A percentile compares a stretch with the other conserved stretches of the same genome.
Conservation (phyloP, 805 yeast species). For the Kodamaea hsintzibuensis region DNA sequence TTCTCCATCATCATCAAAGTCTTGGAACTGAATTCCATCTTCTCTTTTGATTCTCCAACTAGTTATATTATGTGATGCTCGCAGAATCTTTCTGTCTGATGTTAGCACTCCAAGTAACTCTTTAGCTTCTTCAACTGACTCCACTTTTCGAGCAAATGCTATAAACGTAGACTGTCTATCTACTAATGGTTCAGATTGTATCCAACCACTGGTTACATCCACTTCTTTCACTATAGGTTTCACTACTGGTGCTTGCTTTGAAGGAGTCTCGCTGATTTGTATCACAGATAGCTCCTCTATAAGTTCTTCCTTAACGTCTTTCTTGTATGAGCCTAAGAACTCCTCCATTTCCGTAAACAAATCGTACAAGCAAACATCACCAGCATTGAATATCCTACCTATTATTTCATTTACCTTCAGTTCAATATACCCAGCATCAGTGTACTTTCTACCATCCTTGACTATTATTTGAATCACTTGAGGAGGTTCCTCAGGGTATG, state of each 20-base stretch:
- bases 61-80: slow-evolving; percentile 78
- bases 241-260: not conserved
- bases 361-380: slow-evolving; percentile 79
- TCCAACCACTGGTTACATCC: slow-evolving; percentile 71
- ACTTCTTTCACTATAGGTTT: not conserved
- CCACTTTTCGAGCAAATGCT: slow-evolving; percentile 67
- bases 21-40: slow-evolving; percentile 64
- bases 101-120: slow-evolving; percentile 51
- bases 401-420: slow-evolving; percentile 51
- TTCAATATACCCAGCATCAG: slow-evolving; percentile 45
- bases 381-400: slow-evolving; percentile 52
- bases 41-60: slow-evolving; percentile 77
- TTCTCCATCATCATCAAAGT: slow-evolving; percentile 97
- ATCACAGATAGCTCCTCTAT: not conserved
- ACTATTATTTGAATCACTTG: slow-evolving; percentile 56
- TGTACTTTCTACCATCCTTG: slow-evolving; percentile 35
- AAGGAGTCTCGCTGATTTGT: not conserved
- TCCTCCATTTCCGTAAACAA: slow-evolving; percentile 63
- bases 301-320: slow-evolving; percentile 21
- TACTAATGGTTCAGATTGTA: slow-evolving; percentile 67
- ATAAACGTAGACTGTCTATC: slow-evolving; percentile 88
- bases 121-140: slow-evolving; percentile 68
- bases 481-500: slow-evolving; percentile 71
- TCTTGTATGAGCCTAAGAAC: slow-evolving; percentile 41
- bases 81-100: slow-evolving; percentile 63